phyloP scores from a whole-genome alignment of 2,329 filamentous ascomycete genomes.

The Colletotrichum sojae region DNA sequence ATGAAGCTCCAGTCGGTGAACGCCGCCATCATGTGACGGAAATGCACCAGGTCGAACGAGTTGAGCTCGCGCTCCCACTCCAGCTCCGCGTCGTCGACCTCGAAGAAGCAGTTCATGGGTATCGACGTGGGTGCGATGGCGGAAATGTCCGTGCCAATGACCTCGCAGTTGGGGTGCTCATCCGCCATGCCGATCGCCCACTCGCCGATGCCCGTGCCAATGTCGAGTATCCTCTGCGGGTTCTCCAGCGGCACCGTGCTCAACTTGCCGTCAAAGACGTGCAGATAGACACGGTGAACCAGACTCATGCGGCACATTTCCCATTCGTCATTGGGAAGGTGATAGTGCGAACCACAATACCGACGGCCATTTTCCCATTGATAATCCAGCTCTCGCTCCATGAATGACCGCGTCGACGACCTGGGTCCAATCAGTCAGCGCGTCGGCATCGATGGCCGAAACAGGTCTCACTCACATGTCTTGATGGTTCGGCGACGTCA shows the following conservation, averaged over 20 bases:
- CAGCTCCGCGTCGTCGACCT: conserved; percentile 71
- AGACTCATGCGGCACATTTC: conserved; percentile 75
- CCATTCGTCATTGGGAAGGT: conserved; percentile 76
- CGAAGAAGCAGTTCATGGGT: conserved; percentile 72
- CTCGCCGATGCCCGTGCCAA: conserved; percentile 71
- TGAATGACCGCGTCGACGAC: conserved; percentile 64
- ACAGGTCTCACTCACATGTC: conserved; percentile 56
- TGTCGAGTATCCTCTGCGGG: conserved; percentile 64
- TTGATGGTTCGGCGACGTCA: conserved; percentile 48
- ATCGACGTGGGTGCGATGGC: conserved; percentile 70
- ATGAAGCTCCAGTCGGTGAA: conserved; percentile 70
- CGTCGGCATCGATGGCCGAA: conserved; percentile 22
- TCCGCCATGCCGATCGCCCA: conserved; percentile 69
- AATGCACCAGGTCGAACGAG: conserved; percentile 69
- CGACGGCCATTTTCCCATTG: conserved; percentile 73
- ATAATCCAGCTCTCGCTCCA: conserved; percentile 67
- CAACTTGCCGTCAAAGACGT: conserved; percentile 61
- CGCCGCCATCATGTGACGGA: conserved; percentile 69
- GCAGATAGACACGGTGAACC: conserved; percentile 74
- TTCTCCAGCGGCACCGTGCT: conserved; percentile 59
- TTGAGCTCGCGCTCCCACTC: conserved; percentile 70
- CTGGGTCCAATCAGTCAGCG: conserved; percentile 46
- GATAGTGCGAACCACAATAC: conserved; percentile 71
- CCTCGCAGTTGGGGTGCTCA: conserved; percentile 66
- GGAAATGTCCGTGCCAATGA: conserved; percentile 72